Base-by-base conservation (phyloP, 805 yeast genomes). In the Lachancea waltii region DNA sequence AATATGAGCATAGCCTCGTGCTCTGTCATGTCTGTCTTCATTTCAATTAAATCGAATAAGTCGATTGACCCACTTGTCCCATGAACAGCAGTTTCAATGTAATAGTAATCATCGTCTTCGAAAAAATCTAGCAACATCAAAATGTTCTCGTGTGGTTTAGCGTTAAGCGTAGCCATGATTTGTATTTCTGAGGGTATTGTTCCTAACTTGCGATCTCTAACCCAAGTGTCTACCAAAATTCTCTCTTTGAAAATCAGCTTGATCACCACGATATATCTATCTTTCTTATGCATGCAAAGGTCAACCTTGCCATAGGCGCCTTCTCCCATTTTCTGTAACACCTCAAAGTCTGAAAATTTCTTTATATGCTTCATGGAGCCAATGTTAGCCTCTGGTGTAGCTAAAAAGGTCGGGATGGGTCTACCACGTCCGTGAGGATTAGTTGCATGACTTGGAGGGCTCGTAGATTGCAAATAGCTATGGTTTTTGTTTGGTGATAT, bases 271-370 rank as follows among this genome's bases (percentile, higher is more conserved):
- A 70, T 73, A 56, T 84, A 80, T 2, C 62, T 62, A 48, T 83
- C 86, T 19, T 70, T 67, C 32, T 72, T 74, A 53, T 81, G 83
- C 56, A 73, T 73, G 3, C 85, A 92, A 17, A 85, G 69, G 18
- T 85, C 81, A 14, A 92, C 98, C 54, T 85, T 85, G 9, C 98
- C 98, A 54, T 92, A 92, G 0, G 97, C 96, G 26, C 98, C 98
- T 58, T 84, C 90, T 1, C 98, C 98, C 78, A 92, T 76, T 45
- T 79, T 76, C 56, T 84, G 82, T 30, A 86, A 32, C 1, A 84
- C 72, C 1, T 65, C 61, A 50, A 85, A 92, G 56, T 87, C 95
- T 0, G 70, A 58, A 45, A 85, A 72, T 43, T 77, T 75, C 56
- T 85, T 85, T 15, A 72, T 77, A 38, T 95, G 72, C 51, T 92